Evolutionary conservation across 768 basidiomycete species (phyloP), one percentile per base, ranked within the genome.

Genomic region (Suillus fuscotomentosus): DNA sequence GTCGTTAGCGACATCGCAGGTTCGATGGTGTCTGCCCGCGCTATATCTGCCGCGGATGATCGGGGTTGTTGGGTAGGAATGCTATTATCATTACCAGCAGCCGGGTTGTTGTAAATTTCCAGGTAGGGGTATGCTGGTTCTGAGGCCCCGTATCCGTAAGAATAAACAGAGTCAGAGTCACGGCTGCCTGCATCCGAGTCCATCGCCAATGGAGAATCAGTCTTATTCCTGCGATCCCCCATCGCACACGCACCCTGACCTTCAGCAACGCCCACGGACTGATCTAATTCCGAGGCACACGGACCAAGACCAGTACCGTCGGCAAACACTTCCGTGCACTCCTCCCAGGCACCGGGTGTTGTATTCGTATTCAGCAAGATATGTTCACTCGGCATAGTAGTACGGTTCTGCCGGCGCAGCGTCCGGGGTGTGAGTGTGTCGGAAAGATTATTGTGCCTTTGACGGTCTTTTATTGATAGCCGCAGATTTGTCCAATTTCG

Each of bases 81-180:
- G 27, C 0, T 17, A 20, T 53, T 31, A 53, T 9, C 27, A 15
- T 51, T 51, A 31, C 4, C 50, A 6, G 47, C 39, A 55, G 60
- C 41, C 17, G 60, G 17, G 8, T 75, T 75, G 60, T 76, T 75
- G 60, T 76, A 75, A 65, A 68, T 61, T 59, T 76, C 75, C 56
- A 75, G 68, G 70, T 75, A 75, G 59, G 74, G 74, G 66, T 75
- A 75, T 5, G 70, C 64, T 24, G 69, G 65, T 34, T 66, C 68
- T 3, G 69, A 61, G 31, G 67, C 72, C 1, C 74, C 74, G 36
- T 75, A 75, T 10, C 74, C 75, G 42, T 75, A 75, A 11, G 71
- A 63, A 56, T 69, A 72, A 64, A 61, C 62, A 41, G 65, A 55
- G 4, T 15, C 57, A 17, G 15, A 51, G 7, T 15, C 57, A 5